These are phyloP conservation scores for Phytophthora megakarya DNA, from an alignment of 352 stramenopile species.

Conservation along the genomic window DNA sequence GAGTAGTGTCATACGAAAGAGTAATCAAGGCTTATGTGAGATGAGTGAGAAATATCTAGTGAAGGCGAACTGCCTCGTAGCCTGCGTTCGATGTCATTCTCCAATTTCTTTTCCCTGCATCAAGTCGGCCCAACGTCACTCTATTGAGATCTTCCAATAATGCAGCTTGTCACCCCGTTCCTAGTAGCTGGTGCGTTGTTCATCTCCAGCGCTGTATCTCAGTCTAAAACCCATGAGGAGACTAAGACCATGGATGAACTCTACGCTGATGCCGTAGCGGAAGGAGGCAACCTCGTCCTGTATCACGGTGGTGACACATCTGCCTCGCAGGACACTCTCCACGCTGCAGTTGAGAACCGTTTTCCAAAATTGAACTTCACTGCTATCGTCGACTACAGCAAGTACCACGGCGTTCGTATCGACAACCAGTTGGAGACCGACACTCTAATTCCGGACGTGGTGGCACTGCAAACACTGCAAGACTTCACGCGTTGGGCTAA, in stretches of 20 bases:
- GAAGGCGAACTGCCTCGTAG: background rate
- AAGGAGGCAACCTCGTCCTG: constrained; percentile 52
- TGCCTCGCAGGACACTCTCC: constrained; percentile 24
- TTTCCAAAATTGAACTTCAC: constrained; percentile 64
- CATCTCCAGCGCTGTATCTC: background rate
- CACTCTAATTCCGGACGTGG: no score
- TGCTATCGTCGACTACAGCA: constrained; percentile 4
- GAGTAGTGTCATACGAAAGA: no score
- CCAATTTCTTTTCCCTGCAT: constrained; percentile 5
- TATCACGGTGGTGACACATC: constrained; percentile 43
- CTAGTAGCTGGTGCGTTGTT: constrained; percentile 1
- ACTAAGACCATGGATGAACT: constrained; percentile 48
- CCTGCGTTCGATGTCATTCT: constrained; percentile 5
- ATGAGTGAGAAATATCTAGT: background rate
- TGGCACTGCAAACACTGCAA: no score
- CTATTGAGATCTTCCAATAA: background rate
- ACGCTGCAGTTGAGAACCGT: constrained; percentile 19
- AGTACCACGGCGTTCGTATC: no score
- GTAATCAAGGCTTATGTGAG: background rate
- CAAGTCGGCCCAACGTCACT: constrained; percentile 1
- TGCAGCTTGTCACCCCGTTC: constrained; percentile 13
- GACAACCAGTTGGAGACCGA: no score
- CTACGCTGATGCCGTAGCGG: constrained; percentile 45
- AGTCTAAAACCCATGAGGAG: constrained; percentile 30
- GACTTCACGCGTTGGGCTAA: no score